These are phyloP conservation scores for Pichia paraexigua DNA, from an alignment of 805 yeast genomes.

Conservation along the genomic window DNA sequence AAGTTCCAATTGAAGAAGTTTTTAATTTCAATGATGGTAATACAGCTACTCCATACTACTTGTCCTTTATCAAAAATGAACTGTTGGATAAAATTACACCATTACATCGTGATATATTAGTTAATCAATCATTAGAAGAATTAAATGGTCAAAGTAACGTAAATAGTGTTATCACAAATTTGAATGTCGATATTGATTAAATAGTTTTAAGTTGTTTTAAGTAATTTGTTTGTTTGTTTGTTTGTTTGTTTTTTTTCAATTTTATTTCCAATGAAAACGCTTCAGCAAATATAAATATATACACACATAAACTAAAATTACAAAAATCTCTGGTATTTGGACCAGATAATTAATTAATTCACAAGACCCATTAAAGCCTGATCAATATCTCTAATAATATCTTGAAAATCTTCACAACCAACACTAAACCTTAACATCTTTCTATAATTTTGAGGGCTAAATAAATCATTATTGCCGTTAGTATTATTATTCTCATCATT, in stretches of 20 bases:
- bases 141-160: neutral
- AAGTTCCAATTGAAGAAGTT: conserved; percentile 59
- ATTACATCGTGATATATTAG: conserved; percentile 39
- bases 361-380: conserved; percentile 29
- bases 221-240: neutral
- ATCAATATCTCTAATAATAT: conserved; percentile 40
- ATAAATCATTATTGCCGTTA: neutral
- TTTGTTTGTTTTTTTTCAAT: neutral
- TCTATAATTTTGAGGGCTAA: neutral
- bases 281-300: neutral
- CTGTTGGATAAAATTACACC: conserved; percentile 54
- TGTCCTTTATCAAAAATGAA: conserved; percentile 72
- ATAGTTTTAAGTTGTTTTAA: neutral
- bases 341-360: neutral
- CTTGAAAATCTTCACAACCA: conserved; percentile 47
- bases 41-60: conserved; percentile 89
- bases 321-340: neutral
- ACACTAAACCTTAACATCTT: conserved; percentile 39
- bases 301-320: neutral
- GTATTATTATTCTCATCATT: neutral
- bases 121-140: conserved; percentile 1
- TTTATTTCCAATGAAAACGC: too few species aligned
- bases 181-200: neutral
- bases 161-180: neutral
- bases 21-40: conserved; percentile 59